Percentiles rank a stretch among this genome's conserved stretches.
These are phyloP conservation scores for Poteriospumella lacustris DNA, from an alignment of 108 stramenopile species.

Conservation along the genomic window DNA sequence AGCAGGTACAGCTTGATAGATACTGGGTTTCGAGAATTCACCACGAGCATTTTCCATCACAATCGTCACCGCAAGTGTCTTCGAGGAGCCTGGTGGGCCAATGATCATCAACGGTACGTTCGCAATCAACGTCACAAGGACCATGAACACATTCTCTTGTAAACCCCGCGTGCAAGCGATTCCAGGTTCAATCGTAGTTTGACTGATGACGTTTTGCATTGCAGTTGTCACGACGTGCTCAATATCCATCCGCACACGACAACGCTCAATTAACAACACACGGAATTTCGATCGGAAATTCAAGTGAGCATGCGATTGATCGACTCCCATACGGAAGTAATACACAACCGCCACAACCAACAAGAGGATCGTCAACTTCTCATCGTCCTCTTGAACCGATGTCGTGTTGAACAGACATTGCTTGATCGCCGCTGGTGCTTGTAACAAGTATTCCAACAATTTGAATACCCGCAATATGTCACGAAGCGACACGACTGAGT, in stretches of 20 bases:
- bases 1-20: conserved; percentile 14
- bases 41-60: conserved; percentile 13
- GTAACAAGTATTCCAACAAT: background rate
- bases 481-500: background rate
- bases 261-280: background rate
- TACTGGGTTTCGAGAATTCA: background rate
- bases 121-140: conserved; percentile 25
- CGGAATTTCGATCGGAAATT: background rate
- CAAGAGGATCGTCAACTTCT: background rate
- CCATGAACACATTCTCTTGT: conserved; percentile 33
- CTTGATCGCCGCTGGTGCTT: background rate
- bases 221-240: background rate
- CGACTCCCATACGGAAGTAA: background rate
- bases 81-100: conserved; percentile 35
- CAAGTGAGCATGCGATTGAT: background rate
- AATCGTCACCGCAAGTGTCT: conserved; percentile 32
- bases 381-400: background rate
- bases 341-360: background rate
- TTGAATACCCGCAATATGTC: conserved; percentile 9
- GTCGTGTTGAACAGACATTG: background rate
- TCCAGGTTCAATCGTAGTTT: conserved; percentile 5
- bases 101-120: conserved; percentile 27
- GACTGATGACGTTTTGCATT: background rate
- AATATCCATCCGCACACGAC: background rate
- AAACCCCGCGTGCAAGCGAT: conserved; percentile 31